Evolutionary conservation across 2,329 filamentous ascomycete genomes (phyloP).

Genomic region (Diaporthe citri): DNA sequence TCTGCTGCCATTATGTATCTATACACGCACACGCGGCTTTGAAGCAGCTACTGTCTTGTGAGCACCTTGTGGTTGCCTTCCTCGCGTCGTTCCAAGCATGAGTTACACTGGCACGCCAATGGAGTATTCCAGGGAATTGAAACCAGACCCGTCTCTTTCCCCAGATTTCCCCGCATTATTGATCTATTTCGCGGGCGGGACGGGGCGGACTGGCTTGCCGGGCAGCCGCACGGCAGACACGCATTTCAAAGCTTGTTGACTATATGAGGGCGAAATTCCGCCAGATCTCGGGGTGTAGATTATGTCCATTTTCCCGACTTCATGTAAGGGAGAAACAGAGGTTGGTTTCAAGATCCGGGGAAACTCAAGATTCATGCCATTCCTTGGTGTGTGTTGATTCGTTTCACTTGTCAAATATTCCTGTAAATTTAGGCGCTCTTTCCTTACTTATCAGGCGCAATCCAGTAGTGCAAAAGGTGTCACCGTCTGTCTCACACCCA

Average conservation of each 20-base stretch:
- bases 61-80: neutral
- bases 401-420: neutral
- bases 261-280: neutral
- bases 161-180: slow-evolving; percentile 13
- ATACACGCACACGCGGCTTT: neutral
- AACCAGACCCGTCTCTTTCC: neutral
- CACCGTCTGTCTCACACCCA: no score
- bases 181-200: neutral
- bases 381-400: neutral
- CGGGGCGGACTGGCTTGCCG: neutral
- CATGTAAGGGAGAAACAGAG: neutral
- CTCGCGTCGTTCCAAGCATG: neutral
- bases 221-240: neutral
- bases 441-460: no score
- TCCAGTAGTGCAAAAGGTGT: no score
- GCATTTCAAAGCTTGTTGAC: neutral
- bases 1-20: neutral
- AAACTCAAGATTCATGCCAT: neutral
- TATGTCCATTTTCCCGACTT: neutral
- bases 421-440: neutral
- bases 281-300: neutral
- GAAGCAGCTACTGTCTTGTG: neutral
- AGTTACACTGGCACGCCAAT: neutral
- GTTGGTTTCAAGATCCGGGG: neutral
- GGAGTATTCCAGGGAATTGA: neutral